A percentile compares a stretch with the other conserved stretches of the same genome.
These are phyloP conservation scores for Macrophomina phaseolina DNA, from an alignment of 2,329 filamentous ascomycete genomes.

Conservation along the genomic window DNA sequence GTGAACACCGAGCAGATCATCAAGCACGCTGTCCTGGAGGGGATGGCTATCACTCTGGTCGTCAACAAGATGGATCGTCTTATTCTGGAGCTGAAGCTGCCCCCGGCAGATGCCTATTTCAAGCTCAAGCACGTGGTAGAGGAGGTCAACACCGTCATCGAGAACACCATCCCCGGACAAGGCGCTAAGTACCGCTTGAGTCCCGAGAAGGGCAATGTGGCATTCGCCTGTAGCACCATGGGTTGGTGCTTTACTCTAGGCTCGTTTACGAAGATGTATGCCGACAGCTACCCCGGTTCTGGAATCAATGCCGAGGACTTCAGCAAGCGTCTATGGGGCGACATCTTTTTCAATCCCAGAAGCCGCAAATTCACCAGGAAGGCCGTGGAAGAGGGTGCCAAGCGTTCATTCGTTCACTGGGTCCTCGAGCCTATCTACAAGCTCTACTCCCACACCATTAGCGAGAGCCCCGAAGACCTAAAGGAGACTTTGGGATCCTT, in stretches of 20 bases:
- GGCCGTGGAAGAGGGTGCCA: slow-evolving; percentile 76
- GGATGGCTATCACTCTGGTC: slow-evolving; percentile 84
- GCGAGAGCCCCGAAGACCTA: slow-evolving; percentile 83
- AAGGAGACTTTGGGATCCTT: slow-evolving; percentile 78
- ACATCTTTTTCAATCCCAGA: slow-evolving; percentile 92
- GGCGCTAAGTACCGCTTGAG: slow-evolving; percentile 83
- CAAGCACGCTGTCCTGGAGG: slow-evolving; percentile 89
- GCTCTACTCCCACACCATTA: slow-evolving; percentile 92
- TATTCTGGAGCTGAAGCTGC: slow-evolving; percentile 91
- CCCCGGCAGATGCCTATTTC: slow-evolving; percentile 95
- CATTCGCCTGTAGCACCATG: slow-evolving; percentile 92
- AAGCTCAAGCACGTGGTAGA: slow-evolving; percentile 99
- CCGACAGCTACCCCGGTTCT: slow-evolving; percentile 77
- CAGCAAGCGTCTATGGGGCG: slow-evolving; percentile 86
- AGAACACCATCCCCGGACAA: slow-evolving; percentile 80
- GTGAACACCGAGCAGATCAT: slow-evolving; percentile 97
- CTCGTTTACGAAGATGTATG: slow-evolving; percentile 96
- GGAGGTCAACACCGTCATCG: slow-evolving; percentile 95
- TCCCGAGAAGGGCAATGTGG: slow-evolving; percentile 97
- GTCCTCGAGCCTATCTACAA: slow-evolving; percentile 98
- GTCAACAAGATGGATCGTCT: slow-evolving; percentile 98
- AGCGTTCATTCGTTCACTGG: slow-evolving; percentile 91
- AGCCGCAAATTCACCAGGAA: slow-evolving; percentile 94
- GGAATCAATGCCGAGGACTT: slow-evolving; percentile 79
- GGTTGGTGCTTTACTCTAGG: slow-evolving; percentile 95